Percentiles rank a stretch among this genome's conserved stretches.
Evolutionary conservation across 176 grass and related monocot genomes (phyloP).

Genomic region (Thinopyrum elongatum): DNA sequence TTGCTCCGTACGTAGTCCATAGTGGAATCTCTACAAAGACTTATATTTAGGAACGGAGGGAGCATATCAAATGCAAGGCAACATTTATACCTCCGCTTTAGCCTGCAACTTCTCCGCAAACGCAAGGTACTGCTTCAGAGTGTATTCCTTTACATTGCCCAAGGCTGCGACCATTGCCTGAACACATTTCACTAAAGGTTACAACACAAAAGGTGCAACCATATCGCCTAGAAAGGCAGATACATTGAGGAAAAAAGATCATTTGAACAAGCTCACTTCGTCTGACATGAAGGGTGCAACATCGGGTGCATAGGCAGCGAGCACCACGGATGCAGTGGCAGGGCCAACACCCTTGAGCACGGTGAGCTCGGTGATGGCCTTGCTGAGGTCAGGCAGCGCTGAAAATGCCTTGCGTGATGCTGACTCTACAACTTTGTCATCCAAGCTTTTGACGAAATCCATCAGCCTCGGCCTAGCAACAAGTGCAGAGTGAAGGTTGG

Average conservation of each 20-base stretch:
- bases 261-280: slow-evolving; percentile 52
- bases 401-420: slow-evolving; percentile 71
- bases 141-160: slow-evolving; percentile 85
- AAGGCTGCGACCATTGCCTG: slow-evolving; percentile 77
- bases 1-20: too few relatives aligned
- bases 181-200: slow-evolving; percentile 13
- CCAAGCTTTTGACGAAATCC: slow-evolving; percentile 71
- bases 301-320: slow-evolving; percentile 71
- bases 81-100: slow-evolving; percentile 63
- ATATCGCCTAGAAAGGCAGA: background rate
- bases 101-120: slow-evolving; percentile 78
- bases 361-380: slow-evolving; percentile 67
- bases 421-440: slow-evolving; percentile 55
- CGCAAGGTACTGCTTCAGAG: slow-evolving; percentile 79
- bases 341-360: slow-evolving; percentile 81
- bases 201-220: slow-evolving; percentile 4
- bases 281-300: slow-evolving; percentile 86
- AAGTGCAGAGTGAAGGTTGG: background rate
- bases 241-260: background rate
- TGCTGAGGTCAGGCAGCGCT: slow-evolving; percentile 62
- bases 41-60: too few relatives aligned
- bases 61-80: background rate
- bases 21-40: too few relatives aligned
- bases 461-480: slow-evolving; percentile 70
- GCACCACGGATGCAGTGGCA: slow-evolving; percentile 72